phyloP scores from a whole-genome alignment of 2,329 filamentous ascomycete genomes.

The Lasiodiplodia sp. region DNA sequence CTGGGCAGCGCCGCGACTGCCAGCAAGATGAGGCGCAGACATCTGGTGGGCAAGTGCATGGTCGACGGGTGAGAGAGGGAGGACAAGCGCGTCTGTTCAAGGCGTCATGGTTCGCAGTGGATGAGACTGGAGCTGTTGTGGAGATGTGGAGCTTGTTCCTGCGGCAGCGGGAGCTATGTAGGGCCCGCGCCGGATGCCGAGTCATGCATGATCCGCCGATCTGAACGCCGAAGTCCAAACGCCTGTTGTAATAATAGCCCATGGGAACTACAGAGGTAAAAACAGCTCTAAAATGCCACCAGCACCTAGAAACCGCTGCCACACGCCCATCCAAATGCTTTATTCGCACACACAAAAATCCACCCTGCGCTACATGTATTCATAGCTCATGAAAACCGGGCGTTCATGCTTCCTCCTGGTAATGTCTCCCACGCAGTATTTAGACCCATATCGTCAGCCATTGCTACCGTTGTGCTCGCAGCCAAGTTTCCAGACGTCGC shows the following conservation, averaged over 20 bases:
- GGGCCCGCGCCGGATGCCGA: conserved; percentile 5
- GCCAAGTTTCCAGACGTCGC: conserved; percentile 1
- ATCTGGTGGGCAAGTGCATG: conserved; percentile 4
- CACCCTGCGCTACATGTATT: not conserved
- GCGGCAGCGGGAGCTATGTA: conserved; percentile 13
- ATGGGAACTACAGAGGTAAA: not conserved
- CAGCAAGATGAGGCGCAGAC: not conserved
- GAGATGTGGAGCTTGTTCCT: conserved; percentile 17
- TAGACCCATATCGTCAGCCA: conserved; percentile 29
- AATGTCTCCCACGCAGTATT: conserved; percentile 33
- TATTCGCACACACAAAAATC: not conserved
- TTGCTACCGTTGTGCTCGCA: not conserved
- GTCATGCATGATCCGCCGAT: conserved; percentile 5
- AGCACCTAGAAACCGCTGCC: not conserved
- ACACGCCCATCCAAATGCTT: not conserved
- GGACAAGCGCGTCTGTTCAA: conserved; percentile 1
- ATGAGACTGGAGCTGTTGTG: conserved; percentile 11
- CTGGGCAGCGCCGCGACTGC: conserved; percentile 11
- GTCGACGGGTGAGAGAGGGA: not conserved
- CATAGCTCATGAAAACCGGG: conserved; percentile 29
- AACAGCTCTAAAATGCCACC: not conserved
- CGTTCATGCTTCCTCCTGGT: conserved; percentile 33
- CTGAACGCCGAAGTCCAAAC: not conserved
- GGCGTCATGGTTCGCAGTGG: conserved; percentile 10
- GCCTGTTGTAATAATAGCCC: not conserved